phyloP scores from a whole-genome alignment of 2,329 filamentous ascomycete species.

The Shiraia bambusicola region DNA sequence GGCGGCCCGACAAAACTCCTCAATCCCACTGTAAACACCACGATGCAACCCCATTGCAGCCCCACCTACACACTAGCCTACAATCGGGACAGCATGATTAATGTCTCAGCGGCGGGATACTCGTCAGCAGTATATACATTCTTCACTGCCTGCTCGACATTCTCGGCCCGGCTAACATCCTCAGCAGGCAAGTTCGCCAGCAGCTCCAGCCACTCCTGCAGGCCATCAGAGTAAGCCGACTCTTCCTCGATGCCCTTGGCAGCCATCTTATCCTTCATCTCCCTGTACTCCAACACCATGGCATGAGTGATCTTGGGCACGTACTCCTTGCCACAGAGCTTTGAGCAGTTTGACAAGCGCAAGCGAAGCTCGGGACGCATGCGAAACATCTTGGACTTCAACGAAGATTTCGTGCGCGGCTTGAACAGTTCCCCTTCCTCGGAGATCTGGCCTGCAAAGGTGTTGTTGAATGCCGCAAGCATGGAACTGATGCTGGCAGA shows the following conservation, averaged over 20 bases:
- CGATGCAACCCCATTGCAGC: too few species aligned
- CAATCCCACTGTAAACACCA: too few species aligned
- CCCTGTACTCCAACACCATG: conserved; percentile 13
- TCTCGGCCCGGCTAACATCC: neutral
- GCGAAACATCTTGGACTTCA: conserved; percentile 20
- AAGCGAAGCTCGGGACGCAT: conserved; percentile 5
- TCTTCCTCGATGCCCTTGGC: conserved; percentile 4
- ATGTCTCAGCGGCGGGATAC: neutral
- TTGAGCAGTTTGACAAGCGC: conserved; percentile 3
- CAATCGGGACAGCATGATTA: too few species aligned
- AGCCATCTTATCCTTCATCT: conserved; percentile 4
- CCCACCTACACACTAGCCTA: too few species aligned
- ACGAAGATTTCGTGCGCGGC: conserved; percentile 4
- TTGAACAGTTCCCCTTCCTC: conserved; percentile 3
- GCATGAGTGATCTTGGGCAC: conserved; percentile 10
- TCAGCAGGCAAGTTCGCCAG: conserved; percentile 1
- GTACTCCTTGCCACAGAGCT: conserved; percentile 12
- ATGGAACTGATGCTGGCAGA: conserved; percentile 7
- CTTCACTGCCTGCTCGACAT: neutral
- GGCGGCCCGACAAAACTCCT: too few species aligned
- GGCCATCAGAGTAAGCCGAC: conserved; percentile 2
- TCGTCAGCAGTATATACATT: neutral
- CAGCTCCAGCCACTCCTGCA: conserved; percentile 9
- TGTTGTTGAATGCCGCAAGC: conserved; percentile 16
- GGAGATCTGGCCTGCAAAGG: conserved; percentile 11